Evolutionary conservation across 495 filamentous ascomycete species (phyloP).

Genomic region (Aspergillus saccharolyticus): DNA sequence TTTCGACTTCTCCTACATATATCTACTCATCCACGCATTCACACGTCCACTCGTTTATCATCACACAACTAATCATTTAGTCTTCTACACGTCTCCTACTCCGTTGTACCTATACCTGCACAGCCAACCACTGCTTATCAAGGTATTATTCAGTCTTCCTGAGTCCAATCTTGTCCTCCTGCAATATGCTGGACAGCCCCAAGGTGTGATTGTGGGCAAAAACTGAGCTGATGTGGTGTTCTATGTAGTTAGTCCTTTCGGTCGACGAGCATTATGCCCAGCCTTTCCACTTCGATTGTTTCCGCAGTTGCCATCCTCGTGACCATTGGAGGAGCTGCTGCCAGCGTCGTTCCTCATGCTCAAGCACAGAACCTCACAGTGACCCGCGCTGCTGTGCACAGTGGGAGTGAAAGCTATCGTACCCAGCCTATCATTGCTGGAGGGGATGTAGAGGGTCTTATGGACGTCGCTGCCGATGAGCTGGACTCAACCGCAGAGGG

Average conservation of each 20-base stretch:
- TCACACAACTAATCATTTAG: not conserved
- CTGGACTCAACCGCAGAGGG: not conserved
- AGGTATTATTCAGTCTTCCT: not conserved
- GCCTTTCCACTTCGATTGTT: not conserved
- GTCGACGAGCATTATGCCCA: constrained; percentile 6
- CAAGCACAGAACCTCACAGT: not conserved
- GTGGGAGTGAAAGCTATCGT: not conserved
- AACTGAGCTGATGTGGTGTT: not conserved
- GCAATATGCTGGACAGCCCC: too few relatives aligned
- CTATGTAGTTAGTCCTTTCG: not conserved
- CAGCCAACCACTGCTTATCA: not conserved
- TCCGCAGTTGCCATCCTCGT: constrained; percentile 2
- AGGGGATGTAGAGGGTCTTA: not conserved
- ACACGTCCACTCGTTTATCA: not conserved
- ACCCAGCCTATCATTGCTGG: not conserved
- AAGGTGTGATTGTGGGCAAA: not conserved
- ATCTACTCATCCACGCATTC: not conserved
- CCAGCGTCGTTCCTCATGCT: not conserved
- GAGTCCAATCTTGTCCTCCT: too few relatives aligned
- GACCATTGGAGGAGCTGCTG: not conserved
- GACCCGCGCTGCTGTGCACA: not conserved
- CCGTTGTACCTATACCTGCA: not conserved
- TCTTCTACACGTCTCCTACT: not conserved
- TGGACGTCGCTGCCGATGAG: not conserved
- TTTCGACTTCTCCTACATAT: not conserved